phyloP scores from a whole-genome alignment of 176 grass and related monocot genomes.

The Oryza nivara region DNA sequence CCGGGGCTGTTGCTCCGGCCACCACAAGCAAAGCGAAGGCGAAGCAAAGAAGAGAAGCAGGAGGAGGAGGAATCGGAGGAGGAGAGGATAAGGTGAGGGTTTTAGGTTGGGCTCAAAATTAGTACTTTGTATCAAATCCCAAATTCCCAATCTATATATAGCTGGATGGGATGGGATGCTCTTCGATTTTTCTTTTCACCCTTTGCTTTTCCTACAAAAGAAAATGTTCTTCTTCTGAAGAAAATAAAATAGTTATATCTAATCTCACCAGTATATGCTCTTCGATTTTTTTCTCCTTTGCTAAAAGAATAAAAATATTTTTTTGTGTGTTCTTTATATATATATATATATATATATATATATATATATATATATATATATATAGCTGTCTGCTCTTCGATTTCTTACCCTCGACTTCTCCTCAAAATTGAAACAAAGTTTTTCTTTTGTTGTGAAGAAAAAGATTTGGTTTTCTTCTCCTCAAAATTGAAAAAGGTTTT shows the following conservation, averaged over 20 bases:
- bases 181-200: background rate
- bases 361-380: too few species aligned
- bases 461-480: background rate
- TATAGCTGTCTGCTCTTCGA: too few species aligned
- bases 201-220: background rate
- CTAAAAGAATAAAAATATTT: too few species aligned
- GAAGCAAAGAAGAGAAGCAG: slow-evolving; percentile 24
- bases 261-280: slow-evolving; percentile 17
- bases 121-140: slow-evolving; percentile 9
- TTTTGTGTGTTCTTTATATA: too few species aligned
- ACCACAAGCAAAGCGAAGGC: slow-evolving; percentile 26
- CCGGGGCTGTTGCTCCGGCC: slow-evolving; percentile 33
- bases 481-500: background rate
- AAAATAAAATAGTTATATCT: background rate
- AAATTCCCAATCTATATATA: slow-evolving; percentile 18
- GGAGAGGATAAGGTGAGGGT: slow-evolving; percentile 57
- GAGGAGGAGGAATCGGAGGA: slow-evolving; percentile 35
- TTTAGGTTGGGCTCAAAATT: slow-evolving; percentile 33
- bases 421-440: background rate
- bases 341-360: too few species aligned
- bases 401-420: background rate
- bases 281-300: background rate
- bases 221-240: background rate
- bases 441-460: background rate
- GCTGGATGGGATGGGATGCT: background rate